phyloP scores from a whole-genome alignment of 2,329 filamentous ascomycete genomes.

The Pyrenochaeta sp. region DNA sequence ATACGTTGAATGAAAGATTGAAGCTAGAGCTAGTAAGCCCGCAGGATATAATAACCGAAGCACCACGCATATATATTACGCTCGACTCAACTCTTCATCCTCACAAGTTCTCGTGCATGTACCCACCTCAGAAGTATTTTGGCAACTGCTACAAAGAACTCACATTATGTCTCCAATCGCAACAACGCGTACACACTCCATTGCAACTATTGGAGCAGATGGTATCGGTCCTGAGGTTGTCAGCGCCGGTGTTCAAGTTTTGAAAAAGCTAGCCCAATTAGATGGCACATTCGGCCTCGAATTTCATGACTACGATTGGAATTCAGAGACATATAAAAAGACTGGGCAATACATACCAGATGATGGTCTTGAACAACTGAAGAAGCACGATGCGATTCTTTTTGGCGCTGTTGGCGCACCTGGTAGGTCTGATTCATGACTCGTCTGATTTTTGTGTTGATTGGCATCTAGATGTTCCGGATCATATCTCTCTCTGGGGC shows the following conservation, averaged over 20 bases:
- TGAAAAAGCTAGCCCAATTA: slow-evolving; percentile 62
- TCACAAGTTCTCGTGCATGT: neutral
- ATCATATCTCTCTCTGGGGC: slow-evolving; percentile 66
- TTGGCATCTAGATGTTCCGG: slow-evolving; percentile 57
- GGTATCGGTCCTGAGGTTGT: slow-evolving; percentile 76
- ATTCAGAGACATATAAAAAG: slow-evolving; percentile 70
- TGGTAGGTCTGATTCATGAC: slow-evolving; percentile 42
- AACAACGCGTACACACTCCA: slow-evolving; percentile 34
- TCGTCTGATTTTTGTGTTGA: neutral
- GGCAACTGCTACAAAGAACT: neutral
- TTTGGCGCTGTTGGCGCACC: slow-evolving; percentile 74
- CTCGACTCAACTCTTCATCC: neutral
- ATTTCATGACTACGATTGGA: slow-evolving; percentile 73
- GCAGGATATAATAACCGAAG: neutral
- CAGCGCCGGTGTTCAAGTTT: slow-evolving; percentile 67
- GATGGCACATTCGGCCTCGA: slow-evolving; percentile 66
- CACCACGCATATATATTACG: neutral
- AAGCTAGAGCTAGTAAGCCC: neutral
- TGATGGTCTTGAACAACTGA: slow-evolving; percentile 65
- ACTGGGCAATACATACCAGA: slow-evolving; percentile 72
- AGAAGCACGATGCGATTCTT: slow-evolving; percentile 70
- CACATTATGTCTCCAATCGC: slow-evolving; percentile 36
- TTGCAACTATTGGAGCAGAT: slow-evolving; percentile 68
- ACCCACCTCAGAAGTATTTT: neutral
- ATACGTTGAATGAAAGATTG: neutral